phyloP scores from a whole-genome alignment of 1,139 yeast species.

The Kluyveromyces sp. region DNA sequence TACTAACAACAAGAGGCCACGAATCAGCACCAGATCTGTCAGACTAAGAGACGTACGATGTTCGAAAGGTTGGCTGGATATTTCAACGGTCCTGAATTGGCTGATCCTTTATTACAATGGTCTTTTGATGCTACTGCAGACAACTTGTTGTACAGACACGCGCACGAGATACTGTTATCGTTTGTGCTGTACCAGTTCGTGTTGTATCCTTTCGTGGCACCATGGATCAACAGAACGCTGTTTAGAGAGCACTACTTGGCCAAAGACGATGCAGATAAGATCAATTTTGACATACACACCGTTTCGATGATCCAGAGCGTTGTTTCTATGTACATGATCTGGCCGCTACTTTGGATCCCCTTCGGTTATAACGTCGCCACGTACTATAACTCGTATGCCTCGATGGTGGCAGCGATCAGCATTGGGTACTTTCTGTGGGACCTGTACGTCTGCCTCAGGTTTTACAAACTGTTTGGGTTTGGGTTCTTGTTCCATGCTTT shows the following conservation, averaged over 20 bases:
- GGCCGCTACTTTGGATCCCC: constrained; percentile 25
- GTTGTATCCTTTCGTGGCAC: constrained; percentile 37
- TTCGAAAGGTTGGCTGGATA: background rate
- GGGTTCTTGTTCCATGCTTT: constrained; percentile 82
- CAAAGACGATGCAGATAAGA: constrained; percentile 38
- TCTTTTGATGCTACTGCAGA: constrained; percentile 28
- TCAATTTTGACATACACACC: constrained; percentile 79
- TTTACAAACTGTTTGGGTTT: constrained; percentile 62
- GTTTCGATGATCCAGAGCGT: constrained; percentile 72
- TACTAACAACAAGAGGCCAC: too few species aligned
- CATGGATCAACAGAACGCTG: constrained; percentile 39
- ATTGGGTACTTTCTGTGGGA: constrained; percentile 93
- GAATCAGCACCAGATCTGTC: too few species aligned
- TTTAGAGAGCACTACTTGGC: constrained; percentile 45
- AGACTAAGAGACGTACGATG: too few species aligned
- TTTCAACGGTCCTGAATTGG: constrained; percentile 4
- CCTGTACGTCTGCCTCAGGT: constrained; percentile 52
- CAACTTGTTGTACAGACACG: constrained; percentile 35
- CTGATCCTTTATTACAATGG: constrained; percentile 26
- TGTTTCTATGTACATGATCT: constrained; percentile 13
- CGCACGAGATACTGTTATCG: constrained; percentile 46
- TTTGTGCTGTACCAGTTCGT: constrained; percentile 39
- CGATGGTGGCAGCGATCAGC: constrained; percentile 65
- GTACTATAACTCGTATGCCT: constrained; percentile 66
- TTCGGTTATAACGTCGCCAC: constrained; percentile 21